Evolutionary conservation across 805 yeast genomes (phyloP).

Genomic region (Wickerhamiella brachini): DNA sequence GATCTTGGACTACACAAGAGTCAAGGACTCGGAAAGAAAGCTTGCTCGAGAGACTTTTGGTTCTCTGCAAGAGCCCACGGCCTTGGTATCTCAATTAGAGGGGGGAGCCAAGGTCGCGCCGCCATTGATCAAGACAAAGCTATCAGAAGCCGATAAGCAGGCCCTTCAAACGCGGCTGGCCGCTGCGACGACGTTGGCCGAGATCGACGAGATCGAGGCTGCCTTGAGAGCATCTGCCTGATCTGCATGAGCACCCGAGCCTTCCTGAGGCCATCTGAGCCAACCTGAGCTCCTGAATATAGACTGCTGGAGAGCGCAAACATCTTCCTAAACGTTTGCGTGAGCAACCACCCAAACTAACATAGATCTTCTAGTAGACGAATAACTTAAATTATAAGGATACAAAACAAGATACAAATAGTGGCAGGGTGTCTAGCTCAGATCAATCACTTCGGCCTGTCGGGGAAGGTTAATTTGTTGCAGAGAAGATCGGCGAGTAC

Average conservation of each 20-base stretch:
- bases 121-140: constrained; percentile 29
- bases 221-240: constrained; percentile 27
- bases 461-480: not conserved
- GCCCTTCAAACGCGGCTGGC: constrained; percentile 40
- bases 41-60: constrained; percentile 35
- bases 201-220: constrained; percentile 57
- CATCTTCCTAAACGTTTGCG: too few relatives aligned
- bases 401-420: too few relatives aligned
- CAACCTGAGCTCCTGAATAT: too few relatives aligned
- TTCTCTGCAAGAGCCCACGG: constrained; percentile 18
- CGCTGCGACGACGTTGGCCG: constrained; percentile 55
- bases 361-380: too few relatives aligned
- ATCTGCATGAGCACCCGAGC: too few relatives aligned
- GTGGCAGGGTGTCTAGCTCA: too few relatives aligned
- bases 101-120: constrained; percentile 22
- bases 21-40: constrained; percentile 41
- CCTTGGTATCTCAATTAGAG: constrained; percentile 23
- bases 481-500: not conserved
- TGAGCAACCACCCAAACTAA: too few relatives aligned
- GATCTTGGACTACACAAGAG: constrained; percentile 53
- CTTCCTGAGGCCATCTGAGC: too few relatives aligned
- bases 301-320: too few relatives aligned
- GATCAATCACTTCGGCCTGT: not conserved
- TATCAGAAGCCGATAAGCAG: constrained; percentile 41
- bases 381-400: constrained; percentile 4